Conservation (phyloP, 2,329 filamentous ascomycete genomes). For the Thelonectria rubi region DNA sequence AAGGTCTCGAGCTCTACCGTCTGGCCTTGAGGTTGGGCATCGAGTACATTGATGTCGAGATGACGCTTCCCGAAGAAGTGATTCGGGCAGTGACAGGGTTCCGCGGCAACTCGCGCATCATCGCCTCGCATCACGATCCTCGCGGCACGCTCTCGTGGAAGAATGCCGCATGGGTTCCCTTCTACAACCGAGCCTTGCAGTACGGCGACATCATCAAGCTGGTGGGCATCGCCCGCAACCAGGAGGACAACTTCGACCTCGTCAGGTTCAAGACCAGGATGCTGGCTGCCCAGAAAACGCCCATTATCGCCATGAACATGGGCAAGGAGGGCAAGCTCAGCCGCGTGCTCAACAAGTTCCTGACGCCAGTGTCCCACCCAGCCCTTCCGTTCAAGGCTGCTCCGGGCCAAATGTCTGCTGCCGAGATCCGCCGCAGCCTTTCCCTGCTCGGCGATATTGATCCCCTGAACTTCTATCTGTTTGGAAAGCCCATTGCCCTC, state of each 20-base stretch:
- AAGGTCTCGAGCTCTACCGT: slow-evolving; percentile 78
- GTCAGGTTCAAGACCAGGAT: slow-evolving; percentile 83
- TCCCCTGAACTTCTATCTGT: slow-evolving; percentile 82
- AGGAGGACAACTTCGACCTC: slow-evolving; percentile 89
- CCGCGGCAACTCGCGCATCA: slow-evolving; percentile 81
- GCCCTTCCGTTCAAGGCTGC: slow-evolving; percentile 91
- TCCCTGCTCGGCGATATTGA: slow-evolving; percentile 82
- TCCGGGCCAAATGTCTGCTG: slow-evolving; percentile 89
- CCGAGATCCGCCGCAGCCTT: slow-evolving; percentile 83
- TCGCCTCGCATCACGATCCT: slow-evolving; percentile 95
- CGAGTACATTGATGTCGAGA: slow-evolving; percentile 93
- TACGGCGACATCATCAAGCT: slow-evolving; percentile 96
- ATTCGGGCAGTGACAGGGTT: slow-evolving; percentile 72
- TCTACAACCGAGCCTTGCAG: slow-evolving; percentile 89
- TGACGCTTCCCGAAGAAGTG: slow-evolving; percentile 82
- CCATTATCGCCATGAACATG: slow-evolving; percentile 97
- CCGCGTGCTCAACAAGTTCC: slow-evolving; percentile 87
- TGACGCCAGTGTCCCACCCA: slow-evolving; percentile 94
- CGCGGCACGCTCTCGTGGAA: slow-evolving; percentile 82
- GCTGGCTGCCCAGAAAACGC: slow-evolving; percentile 75
- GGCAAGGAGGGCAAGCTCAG: slow-evolving; percentile 86
- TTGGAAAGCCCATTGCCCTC: slow-evolving; percentile 83
- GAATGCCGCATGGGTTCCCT: slow-evolving; percentile 89
- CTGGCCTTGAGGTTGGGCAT: slow-evolving; percentile 83
- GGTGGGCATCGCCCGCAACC: slow-evolving; percentile 77